Evolutionary conservation across 192 early-diverging fungal species (phyloP).

Genomic region (Geranomyces variabilis): DNA sequence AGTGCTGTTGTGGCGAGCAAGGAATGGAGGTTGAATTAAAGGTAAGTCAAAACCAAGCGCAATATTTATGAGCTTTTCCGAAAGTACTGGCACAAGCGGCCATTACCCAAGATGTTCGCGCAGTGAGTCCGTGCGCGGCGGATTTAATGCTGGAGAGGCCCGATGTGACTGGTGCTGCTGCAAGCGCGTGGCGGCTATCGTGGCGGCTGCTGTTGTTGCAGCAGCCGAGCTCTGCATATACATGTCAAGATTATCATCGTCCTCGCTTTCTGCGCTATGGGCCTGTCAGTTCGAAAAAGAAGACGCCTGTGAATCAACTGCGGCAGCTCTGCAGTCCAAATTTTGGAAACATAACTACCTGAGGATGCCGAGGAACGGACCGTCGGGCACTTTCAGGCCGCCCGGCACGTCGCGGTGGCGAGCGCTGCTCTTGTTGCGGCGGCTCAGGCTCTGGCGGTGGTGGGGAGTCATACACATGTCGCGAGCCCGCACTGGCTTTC

Average conservation of each 20-base stretch:
- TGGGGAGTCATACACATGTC: background rate
- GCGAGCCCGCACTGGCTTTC: background rate
- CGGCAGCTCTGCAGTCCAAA: no score
- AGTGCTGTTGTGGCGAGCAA: background rate
- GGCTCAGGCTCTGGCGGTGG: slow-evolving; percentile 6
- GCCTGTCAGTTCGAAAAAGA: background rate
- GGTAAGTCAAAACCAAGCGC: no score
- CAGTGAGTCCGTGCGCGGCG: no score
- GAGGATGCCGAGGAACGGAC: slow-evolving; percentile 7
- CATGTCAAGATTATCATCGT: slow-evolving; percentile 21
- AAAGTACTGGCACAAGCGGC: no score
- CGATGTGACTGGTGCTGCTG: no score
- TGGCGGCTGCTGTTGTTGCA: no score
- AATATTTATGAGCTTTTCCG: no score
- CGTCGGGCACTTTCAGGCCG: slow-evolving; percentile 15
- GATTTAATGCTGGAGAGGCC: no score
- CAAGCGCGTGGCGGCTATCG: no score
- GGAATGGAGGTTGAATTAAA: no score
- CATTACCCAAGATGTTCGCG: no score
- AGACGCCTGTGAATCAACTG: background rate
- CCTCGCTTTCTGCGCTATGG: slow-evolving; percentile 9
- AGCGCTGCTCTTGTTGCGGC: background rate
- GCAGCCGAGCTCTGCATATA: background rate
- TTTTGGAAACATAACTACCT: background rate
- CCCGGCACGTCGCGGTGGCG: background rate